Evolutionary conservation across 768 basidiomycete genomes (phyloP), one percentile per base, ranked within the genome.

Genomic region (Arthromyces matolae): DNA sequence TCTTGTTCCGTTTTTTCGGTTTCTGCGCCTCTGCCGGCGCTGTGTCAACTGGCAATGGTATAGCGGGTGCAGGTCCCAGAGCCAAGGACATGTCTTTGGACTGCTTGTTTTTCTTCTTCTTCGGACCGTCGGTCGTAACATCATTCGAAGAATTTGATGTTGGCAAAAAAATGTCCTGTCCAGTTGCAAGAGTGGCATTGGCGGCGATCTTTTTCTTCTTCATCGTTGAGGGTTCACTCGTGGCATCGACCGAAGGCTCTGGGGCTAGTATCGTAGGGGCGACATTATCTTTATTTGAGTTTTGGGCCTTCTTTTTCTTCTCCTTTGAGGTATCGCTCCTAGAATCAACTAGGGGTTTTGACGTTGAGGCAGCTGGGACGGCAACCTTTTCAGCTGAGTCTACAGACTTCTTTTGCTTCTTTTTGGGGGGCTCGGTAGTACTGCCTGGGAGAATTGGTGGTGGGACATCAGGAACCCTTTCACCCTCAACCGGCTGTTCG

Each of bases 121-220:
- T n/a, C n/a, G n/a, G n/a, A n/a, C n/a, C n/a, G n/a, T 19, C n/a
- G 22, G 28, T 12, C 13, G 18, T 42, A 29, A 36, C 18, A 7
- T 18, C 22, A 9, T 18, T 42, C 3, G 22, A 37, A 2, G 19
- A 7, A 16, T 3, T 8, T 12, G 38, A 18, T n/a, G n/a, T 22
- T 2, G 8, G 5, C n/a, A 19, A 19, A 14, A 13, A n/a, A n/a
- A n/a, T n/a, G n/a, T n/a, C n/a, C n/a, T n/a, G 38, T 33, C 22
- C 23, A 23, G 24, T 44, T 5, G 28, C 3, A 22, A 8, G n/a
- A 47, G 13, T 33, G 40, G 39, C 31, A 4, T 38, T 31, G 14
- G 35, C 9, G 19, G 37, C 29, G 33, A 32, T 58, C 36, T 27
- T 44, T 43, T 50, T 54, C 45, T 56, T 52, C 39, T 49, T 57